phyloP scores from a whole-genome alignment of 805 yeast genomes.

The Candida morakotiae region DNA sequence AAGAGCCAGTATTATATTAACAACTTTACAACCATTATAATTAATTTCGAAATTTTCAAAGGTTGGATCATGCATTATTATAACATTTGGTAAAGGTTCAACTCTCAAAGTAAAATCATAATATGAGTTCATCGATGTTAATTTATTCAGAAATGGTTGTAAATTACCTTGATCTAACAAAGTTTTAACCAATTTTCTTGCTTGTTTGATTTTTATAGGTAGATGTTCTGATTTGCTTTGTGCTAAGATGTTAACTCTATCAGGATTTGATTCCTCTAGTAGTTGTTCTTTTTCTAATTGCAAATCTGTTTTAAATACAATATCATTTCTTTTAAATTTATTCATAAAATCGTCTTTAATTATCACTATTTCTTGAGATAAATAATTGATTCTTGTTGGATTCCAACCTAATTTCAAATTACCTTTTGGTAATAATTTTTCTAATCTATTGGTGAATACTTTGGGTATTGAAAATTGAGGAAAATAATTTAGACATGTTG shows the following conservation, averaged over 20 bases:
- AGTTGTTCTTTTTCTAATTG: constrained; percentile 15
- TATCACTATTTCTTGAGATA: constrained; percentile 79
- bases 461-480: constrained; percentile 75
- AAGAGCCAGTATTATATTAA: constrained; percentile 64
- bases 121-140: constrained; percentile 66
- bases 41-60: constrained; percentile 70
- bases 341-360: constrained; percentile 69
- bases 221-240: constrained; percentile 17
- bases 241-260: constrained; percentile 9
- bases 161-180: constrained; percentile 82
- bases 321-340: constrained; percentile 66
- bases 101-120: constrained; percentile 66
- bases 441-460: constrained; percentile 65
- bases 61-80: constrained; percentile 63
- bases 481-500: constrained; percentile 27
- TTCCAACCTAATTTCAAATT: constrained; percentile 50
- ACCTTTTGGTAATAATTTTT: constrained; percentile 37
- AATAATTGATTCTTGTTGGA: constrained; percentile 73
- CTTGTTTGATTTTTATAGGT: constrained; percentile 49
- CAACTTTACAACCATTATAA: constrained; percentile 76
- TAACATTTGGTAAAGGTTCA: constrained; percentile 71
- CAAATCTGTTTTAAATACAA: constrained; percentile 46
- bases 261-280: constrained; percentile 14
- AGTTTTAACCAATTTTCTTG: constrained; percentile 73
- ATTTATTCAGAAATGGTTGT: constrained; percentile 66